phyloP scores from a whole-genome alignment of 352 stramenopile species.

The Globisporangium camurandrum region DNA sequence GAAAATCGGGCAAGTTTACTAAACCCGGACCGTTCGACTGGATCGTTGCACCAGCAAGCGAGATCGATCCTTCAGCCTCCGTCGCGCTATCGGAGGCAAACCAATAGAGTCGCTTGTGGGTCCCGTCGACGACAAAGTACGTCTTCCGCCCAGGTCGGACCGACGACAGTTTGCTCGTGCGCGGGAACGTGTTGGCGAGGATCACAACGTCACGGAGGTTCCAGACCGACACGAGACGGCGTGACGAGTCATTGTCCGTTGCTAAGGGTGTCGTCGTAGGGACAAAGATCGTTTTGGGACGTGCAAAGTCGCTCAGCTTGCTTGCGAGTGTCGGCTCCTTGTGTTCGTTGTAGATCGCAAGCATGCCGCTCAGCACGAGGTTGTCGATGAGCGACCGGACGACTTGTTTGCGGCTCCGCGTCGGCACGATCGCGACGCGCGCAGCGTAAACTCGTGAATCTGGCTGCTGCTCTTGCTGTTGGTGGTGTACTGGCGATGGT shows the following conservation, averaged over 20 bases:
- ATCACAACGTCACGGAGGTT: constrained; percentile 7
- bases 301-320: constrained; percentile 7
- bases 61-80: neutral
- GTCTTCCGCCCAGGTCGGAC: neutral
- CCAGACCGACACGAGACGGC: constrained; percentile 14
- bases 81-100: constrained; percentile 13
- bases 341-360: constrained; percentile 4
- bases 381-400: constrained; percentile 3
- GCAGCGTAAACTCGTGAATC: neutral
- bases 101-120: constrained; percentile 9
- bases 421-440: neutral
- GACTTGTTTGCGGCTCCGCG: neutral
- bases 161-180: constrained; percentile 5
- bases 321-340: neutral
- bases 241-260: too few relatives aligned
- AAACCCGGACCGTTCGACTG: neutral
- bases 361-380: constrained; percentile 7
- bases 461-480: neutral
- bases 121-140: constrained; percentile 11
- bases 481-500: too few relatives aligned
- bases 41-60: neutral
- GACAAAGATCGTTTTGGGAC: constrained; percentile 3
- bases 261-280: neutral
- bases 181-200: constrained; percentile 3
- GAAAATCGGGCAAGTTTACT: neutral